Evolutionary conservation across 176 grass and related monocot species (phyloP).

Genomic region (Pharus latifolius): DNA sequence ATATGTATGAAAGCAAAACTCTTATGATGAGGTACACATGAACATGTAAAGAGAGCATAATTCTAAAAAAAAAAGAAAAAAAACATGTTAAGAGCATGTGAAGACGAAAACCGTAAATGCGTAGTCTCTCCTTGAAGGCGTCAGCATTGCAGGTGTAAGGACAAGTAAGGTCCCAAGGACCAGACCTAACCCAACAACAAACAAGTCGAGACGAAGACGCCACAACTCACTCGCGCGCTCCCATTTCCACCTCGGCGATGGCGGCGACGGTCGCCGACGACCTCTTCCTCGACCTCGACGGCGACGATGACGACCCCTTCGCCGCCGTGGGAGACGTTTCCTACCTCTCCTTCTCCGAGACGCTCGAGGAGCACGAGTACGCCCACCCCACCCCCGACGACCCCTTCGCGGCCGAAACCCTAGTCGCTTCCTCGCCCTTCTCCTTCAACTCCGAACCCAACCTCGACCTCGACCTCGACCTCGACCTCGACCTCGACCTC

Average conservation of each 20-base stretch:
- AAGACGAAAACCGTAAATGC: too few species aligned
- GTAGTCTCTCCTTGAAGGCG: too few species aligned
- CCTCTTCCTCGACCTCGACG: conserved; percentile 50
- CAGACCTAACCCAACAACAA: not conserved
- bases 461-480: conserved; percentile 8
- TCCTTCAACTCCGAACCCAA: conserved; percentile 33
- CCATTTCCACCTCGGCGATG: too few species aligned
- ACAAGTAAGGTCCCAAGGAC: too few species aligned
- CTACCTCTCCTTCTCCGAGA: conserved; percentile 34
- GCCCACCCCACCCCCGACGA: not conserved
- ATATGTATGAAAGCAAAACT: too few species aligned
- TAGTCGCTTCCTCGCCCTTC: conserved; percentile 16
- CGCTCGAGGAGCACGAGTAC: conserved; percentile 12
- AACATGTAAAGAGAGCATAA: too few species aligned
- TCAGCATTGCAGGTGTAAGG: not conserved
- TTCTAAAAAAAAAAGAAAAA: too few species aligned
- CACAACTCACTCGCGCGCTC: conserved; percentile 20
- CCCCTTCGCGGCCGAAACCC: conserved; percentile 22
- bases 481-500: conserved; percentile 3
- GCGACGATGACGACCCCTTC: conserved; percentile 13
- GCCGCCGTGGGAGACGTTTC: conserved; percentile 11
- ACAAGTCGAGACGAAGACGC: conserved; percentile 24
- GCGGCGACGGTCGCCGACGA: conserved; percentile 44
- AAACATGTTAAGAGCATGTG: too few species aligned
- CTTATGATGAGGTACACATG: too few species aligned